phyloP scores from a whole-genome alignment of 2,329 filamentous ascomycete genomes.

The Aspergillus sp. region DNA sequence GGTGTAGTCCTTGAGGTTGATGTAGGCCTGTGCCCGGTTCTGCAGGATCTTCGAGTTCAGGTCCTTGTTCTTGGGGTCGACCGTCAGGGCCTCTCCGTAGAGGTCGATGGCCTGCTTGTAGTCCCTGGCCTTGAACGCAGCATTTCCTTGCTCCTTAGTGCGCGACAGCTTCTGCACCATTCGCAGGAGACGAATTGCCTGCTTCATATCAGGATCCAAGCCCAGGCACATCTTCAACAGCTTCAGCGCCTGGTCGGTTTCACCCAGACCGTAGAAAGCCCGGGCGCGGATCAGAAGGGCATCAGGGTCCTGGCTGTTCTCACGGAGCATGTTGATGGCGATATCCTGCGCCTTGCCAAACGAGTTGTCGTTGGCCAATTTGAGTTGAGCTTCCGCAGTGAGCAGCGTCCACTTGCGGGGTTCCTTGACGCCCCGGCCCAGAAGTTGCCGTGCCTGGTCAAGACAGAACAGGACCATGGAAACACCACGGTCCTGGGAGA shows the following conservation, averaged over 20 bases:
- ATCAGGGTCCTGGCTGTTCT: slow-evolving; percentile 89
- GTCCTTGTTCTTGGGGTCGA: slow-evolving; percentile 83
- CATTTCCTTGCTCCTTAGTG: slow-evolving; percentile 91
- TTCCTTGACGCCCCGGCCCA: slow-evolving; percentile 70
- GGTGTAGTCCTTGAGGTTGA: slow-evolving; percentile 74
- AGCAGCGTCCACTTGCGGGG: slow-evolving; percentile 93
- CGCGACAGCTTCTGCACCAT: slow-evolving; percentile 88
- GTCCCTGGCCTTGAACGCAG: slow-evolving; percentile 78
- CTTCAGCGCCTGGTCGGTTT: slow-evolving; percentile 90
- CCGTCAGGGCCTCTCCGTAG: slow-evolving; percentile 75
- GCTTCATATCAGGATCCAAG: slow-evolving; percentile 86
- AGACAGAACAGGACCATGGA: slow-evolving; percentile 91
- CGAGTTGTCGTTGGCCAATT: slow-evolving; percentile 85
- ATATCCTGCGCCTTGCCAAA: slow-evolving; percentile 89
- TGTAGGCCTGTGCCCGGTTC: slow-evolving; percentile 82
- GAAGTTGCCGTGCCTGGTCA: slow-evolving; percentile 78
- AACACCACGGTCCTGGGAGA: slow-evolving; percentile 70
- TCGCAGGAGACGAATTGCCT: slow-evolving; percentile 81
- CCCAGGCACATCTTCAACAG: slow-evolving; percentile 85
- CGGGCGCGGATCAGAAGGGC: slow-evolving; percentile 84
- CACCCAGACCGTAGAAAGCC: slow-evolving; percentile 83
- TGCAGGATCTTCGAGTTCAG: slow-evolving; percentile 93
- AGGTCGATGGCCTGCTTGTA: slow-evolving; percentile 78
- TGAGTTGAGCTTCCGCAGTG: slow-evolving; percentile 84
- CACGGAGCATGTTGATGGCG: slow-evolving; percentile 78